Evolutionary conservation across 2,329 filamentous ascomycete species (phyloP).

Genomic region (Colletotrichum plurivorum): DNA sequence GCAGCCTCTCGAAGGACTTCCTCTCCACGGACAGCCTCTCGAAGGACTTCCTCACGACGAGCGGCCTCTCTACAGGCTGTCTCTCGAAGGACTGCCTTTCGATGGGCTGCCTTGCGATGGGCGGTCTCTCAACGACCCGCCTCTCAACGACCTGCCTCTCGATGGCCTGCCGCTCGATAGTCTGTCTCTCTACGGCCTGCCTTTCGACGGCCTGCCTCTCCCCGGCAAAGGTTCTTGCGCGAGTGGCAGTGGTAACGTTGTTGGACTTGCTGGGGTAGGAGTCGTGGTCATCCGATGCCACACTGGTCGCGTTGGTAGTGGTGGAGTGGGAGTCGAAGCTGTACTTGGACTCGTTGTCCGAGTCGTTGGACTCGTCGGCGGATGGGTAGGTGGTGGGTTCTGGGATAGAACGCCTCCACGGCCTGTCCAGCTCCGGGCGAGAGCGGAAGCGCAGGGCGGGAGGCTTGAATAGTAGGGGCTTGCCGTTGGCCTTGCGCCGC

Average conservation of each 20-base stretch:
- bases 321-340: slow-evolving; percentile 37
- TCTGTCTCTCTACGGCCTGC: not conserved
- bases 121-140: too few relatives aligned
- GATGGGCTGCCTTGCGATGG: too few relatives aligned
- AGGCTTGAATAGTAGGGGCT: slow-evolving; percentile 39
- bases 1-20: too few relatives aligned
- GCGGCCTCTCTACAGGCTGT: too few relatives aligned
- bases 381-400: slow-evolving; percentile 23
- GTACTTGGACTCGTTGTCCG: slow-evolving; percentile 39
- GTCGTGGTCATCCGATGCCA: slow-evolving; percentile 28
- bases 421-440: slow-evolving; percentile 28
- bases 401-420: slow-evolving; percentile 34
- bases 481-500: slow-evolving; percentile 21
- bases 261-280: slow-evolving; percentile 25
- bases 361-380: slow-evolving; percentile 39
- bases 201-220: slow-evolving; percentile 25
- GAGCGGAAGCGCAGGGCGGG: slow-evolving; percentile 36
- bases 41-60: too few relatives aligned
- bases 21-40: too few relatives aligned
- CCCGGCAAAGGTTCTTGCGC: slow-evolving; percentile 13
- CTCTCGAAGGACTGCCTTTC: too few relatives aligned
- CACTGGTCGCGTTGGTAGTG: slow-evolving; percentile 40
- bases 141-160: too few relatives aligned
- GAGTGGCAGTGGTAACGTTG: slow-evolving; percentile 12
- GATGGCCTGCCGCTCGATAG: too few relatives aligned